Evolutionary conservation across 495 filamentous ascomycete species (phyloP).

Genomic region (Aspergillus conjunctus): DNA sequence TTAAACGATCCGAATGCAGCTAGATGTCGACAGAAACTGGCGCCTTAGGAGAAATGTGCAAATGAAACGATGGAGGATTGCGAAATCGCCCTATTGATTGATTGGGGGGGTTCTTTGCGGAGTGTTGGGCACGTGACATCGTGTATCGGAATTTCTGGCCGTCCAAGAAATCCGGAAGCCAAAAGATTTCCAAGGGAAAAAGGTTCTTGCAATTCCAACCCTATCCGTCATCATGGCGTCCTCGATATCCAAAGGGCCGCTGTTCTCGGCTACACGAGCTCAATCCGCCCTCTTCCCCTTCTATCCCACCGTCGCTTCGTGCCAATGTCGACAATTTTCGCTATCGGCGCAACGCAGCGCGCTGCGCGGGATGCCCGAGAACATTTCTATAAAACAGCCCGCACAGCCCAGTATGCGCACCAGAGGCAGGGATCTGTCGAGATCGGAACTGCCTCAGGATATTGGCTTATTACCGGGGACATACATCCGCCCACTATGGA

Average conservation of each 20-base stretch:
- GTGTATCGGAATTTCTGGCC: conserved; percentile 18
- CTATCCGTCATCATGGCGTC: conserved; percentile 39
- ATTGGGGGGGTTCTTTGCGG: conserved; percentile 2
- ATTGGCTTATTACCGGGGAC: conserved; percentile 59
- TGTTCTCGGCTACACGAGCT: conserved; percentile 24
- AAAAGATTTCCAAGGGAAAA: not conserved
- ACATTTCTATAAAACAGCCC: conserved; percentile 28
- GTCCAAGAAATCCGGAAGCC: conserved; percentile 7
- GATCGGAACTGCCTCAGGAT: conserved; percentile 47
- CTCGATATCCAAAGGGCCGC: conserved; percentile 33
- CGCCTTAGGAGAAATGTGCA: conserved; percentile 13
- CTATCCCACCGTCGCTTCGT: conserved; percentile 17
- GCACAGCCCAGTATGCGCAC: conserved; percentile 48
- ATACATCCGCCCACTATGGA: conserved; percentile 60
- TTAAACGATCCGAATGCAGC: not conserved
- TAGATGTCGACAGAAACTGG: conserved; percentile 6
- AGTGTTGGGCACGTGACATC: conserved; percentile 18
- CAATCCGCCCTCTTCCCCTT: conserved; percentile 18
- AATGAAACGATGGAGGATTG: not conserved
- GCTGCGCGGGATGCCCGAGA: conserved; percentile 29
- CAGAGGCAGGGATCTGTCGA: conserved; percentile 28
- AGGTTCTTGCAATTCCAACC: not conserved
- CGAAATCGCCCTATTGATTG: not conserved
- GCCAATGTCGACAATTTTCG: conserved; percentile 44
- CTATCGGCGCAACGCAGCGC: conserved; percentile 34